Conservation (phyloP, 352 stramenopile species). For the Globisporangium paddicum region DNA sequence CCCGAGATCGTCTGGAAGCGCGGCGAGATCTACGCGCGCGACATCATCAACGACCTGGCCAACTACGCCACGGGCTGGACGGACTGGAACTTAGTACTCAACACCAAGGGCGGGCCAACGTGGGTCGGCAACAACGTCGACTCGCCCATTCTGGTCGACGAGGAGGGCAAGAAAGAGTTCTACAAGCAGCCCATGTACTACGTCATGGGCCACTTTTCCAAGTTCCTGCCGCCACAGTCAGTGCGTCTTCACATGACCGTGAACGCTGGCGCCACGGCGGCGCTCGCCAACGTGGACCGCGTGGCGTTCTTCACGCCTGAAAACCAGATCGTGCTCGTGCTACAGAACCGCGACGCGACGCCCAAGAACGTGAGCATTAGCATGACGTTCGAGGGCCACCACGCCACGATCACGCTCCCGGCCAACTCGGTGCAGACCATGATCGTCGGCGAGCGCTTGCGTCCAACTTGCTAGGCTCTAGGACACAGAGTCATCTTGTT, state of each 20-base stretch:
- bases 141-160: constrained; percentile 26
- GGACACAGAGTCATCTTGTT: too few species aligned
- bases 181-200: constrained; percentile 22
- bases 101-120: constrained; percentile 41
- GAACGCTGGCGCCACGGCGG: constrained; percentile 9
- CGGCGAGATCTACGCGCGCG: constrained; percentile 72
- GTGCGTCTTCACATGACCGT: too few species aligned
- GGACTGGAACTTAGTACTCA: constrained; percentile 77
- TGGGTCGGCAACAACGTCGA: constrained; percentile 45
- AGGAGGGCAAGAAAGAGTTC: constrained; percentile 17
- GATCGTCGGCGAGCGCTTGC: not conserved
- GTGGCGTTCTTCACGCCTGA: constrained; percentile 33
- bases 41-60: constrained; percentile 69
- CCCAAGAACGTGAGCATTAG: constrained; percentile 23
- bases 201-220: constrained; percentile 28
- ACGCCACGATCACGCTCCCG: constrained; percentile 23
- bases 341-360: constrained; percentile 34
- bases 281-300: constrained; percentile 21
- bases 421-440: constrained; percentile 29
- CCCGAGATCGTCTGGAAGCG: constrained; percentile 50
- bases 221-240: too few species aligned
- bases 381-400: constrained; percentile 15
- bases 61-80: constrained; percentile 39
- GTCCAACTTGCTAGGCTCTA: not conserved
- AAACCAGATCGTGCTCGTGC: constrained; percentile 21